Conservation (phyloP, 2,329 filamentous ascomycete species). For the Trichoderma cornu-damae region DNA sequence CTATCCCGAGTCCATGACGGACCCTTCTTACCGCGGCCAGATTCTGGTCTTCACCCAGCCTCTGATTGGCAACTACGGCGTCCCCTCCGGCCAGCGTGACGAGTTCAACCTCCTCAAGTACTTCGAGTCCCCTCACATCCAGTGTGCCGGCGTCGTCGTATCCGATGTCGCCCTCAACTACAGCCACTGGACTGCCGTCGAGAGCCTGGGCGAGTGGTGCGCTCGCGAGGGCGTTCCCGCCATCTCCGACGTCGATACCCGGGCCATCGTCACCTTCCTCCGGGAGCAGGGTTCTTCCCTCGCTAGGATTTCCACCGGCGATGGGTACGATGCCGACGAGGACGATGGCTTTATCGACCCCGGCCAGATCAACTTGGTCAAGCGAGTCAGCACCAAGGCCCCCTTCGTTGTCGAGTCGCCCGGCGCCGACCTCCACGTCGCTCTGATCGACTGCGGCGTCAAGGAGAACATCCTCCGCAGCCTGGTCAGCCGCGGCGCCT, state of each 20-base stretch:
- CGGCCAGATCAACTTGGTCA: constrained; percentile 92
- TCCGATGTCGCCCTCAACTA: constrained; percentile 90
- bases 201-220: constrained; percentile 91
- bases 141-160: constrained; percentile 92
- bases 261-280: constrained; percentile 90
- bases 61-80: constrained; percentile 96
- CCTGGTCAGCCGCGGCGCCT: constrained; percentile 84
- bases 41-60: constrained; percentile 98
- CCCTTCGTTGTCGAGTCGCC: constrained; percentile 90
- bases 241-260: constrained; percentile 94
- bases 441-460: constrained; percentile 94
- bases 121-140: constrained; percentile 97
- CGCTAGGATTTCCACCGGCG: constrained; percentile 87
- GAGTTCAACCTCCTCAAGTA: constrained; percentile 89
- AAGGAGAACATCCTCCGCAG: constrained; percentile 99
- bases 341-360: constrained; percentile 95
- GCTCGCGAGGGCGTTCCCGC: constrained; percentile 91
- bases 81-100: constrained; percentile 80
- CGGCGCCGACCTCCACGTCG: constrained; percentile 80
- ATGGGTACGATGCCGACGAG: constrained; percentile 97
- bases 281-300: constrained; percentile 96
- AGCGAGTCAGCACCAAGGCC: constrained; percentile 94
- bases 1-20: constrained; percentile 92
- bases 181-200: constrained; percentile 98
- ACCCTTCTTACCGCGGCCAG: constrained; percentile 85